A percentile compares a stretch with the other conserved stretches of the same genome.
phyloP scores from a whole-genome alignment of 768 basidiomycete species.

The Polyporus arcularius region DNA sequence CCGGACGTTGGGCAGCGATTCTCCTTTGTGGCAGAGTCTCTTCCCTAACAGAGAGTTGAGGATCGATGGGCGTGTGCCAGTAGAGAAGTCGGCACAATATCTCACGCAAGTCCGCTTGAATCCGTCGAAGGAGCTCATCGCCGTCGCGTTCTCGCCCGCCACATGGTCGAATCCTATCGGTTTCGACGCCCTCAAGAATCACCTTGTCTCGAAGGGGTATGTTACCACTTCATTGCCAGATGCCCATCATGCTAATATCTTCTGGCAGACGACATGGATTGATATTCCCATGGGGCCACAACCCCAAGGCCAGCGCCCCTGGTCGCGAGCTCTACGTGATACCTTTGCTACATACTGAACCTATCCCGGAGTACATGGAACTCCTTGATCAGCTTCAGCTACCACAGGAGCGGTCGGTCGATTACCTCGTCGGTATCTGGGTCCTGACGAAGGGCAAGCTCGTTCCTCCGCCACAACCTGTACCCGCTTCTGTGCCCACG shows the following conservation, averaged over 20 bases:
- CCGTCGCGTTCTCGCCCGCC: conserved; percentile 68
- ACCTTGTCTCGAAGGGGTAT: conserved; percentile 72
- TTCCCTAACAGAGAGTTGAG: conserved; percentile 70
- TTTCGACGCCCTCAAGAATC: conserved; percentile 65
- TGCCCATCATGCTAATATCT: conserved; percentile 4
- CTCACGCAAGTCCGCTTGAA: conserved; percentile 79
- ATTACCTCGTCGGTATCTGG: conserved; percentile 82
- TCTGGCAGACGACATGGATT: conserved; percentile 75
- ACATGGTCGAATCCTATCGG: conserved; percentile 41
- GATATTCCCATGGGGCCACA: conserved; percentile 82
- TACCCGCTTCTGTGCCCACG: conserved; percentile 35
- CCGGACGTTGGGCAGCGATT: conserved; percentile 53
- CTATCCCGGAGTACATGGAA: conserved; percentile 84
- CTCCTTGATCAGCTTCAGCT: conserved; percentile 75
- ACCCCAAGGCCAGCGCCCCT: conserved; percentile 70
- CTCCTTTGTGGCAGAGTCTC: conserved; percentile 71
- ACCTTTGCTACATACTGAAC: conserved; percentile 64
- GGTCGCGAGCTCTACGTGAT: conserved; percentile 89
- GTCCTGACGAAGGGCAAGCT: conserved; percentile 83
- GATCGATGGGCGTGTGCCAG: conserved; percentile 84
- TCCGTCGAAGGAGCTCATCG: conserved; percentile 74
- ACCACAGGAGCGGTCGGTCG: conserved; percentile 59
- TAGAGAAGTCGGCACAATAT: conserved; percentile 75
- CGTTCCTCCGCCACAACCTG: conserved; percentile 32
- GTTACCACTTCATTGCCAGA: conserved; percentile 28